A percentile compares a stretch with the other conserved stretches of the same genome.
Evolutionary conservation across 371 early-diverging fungal genomes (phyloP).

Genomic region (Conidiobolus incongruus): DNA sequence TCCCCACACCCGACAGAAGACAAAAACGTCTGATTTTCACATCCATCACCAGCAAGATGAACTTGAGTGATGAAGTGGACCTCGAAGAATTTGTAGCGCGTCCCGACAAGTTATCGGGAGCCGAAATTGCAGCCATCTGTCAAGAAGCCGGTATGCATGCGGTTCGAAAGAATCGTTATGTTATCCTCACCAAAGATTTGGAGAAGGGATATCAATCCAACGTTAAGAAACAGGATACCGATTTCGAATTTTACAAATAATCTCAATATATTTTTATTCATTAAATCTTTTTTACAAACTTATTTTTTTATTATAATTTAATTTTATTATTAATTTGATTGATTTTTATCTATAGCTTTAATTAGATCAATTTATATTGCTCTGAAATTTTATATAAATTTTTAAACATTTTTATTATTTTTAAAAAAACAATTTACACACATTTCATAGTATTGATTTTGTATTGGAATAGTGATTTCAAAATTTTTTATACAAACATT

Average conservation of each 20-base stretch:
- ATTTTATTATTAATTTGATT: too few species aligned
- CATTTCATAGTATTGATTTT: too few species aligned
- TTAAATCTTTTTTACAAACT: too few species aligned
- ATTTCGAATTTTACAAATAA: slow-evolving; percentile 93
- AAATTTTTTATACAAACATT: too few species aligned
- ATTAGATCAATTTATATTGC: too few species aligned
- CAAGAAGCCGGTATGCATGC: slow-evolving; percentile 99
- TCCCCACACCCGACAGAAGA: slow-evolving; percentile 98
- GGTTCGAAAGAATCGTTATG: slow-evolving; percentile 89
- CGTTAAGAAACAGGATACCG: slow-evolving; percentile 87
- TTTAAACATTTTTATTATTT: too few species aligned
- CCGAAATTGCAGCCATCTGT: slow-evolving; percentile 98
- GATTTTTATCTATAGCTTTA: too few species aligned
- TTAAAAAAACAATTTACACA: too few species aligned
- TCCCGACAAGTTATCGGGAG: slow-evolving; percentile 96
- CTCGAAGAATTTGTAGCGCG: slow-evolving; percentile 96
- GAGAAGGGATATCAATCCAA: slow-evolving; percentile 96
- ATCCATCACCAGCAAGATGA: slow-evolving; percentile 97
- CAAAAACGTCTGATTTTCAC: slow-evolving; percentile 98
- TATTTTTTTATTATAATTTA: too few species aligned
- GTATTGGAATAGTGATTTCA: too few species aligned
- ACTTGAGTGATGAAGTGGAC: slow-evolving; percentile 94
- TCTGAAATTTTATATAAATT: too few species aligned
- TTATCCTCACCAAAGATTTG: slow-evolving; percentile 91
- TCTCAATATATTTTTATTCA: neutral